Base-by-base conservation (phyloP, 495 filamentous ascomycete species). In the Collariella sp. region DNA sequence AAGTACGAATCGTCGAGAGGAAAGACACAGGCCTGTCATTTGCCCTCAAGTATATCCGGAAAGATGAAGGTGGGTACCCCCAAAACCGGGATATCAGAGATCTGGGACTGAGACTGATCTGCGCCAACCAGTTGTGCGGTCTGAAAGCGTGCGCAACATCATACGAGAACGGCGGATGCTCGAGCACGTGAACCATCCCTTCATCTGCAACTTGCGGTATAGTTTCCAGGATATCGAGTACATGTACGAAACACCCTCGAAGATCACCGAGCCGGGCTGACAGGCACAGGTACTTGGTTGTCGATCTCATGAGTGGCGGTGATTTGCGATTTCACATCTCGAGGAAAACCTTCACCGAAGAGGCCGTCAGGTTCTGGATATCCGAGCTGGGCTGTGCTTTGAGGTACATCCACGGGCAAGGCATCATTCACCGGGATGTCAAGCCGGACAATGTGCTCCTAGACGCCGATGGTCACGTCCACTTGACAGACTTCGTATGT, bases 141-240 rank as follows among this genome's bases (percentile, higher is more conserved):
- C 89, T 58, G 93, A 97, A 70, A 97, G 91, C 63, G 93, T 98
- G 56, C 83, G 90, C 52, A 98, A 98, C 66, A 97, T 98, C 56
- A 95, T 98, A 61, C 84, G 94, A 58, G 93, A 98, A 75, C 82
- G 93, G 54, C 79, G 89, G 64, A 98, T 98, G 93, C 83, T 98
- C 65, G 89, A 97, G 69, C 89, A 96, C 68, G 78, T 98, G 62
- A 96, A 95, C 66, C 93, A 98, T 66, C 87, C 91, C 29, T 97
- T 98, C 72, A 85, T 98, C 54, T 98, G 93, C 77, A 98, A 98
- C 69, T 78, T 98, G 75, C 85, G 93, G 49, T 98, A 97, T 72
- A 96, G 90, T 75, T 98, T 98, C 67, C 93, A 98, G 72, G 93
- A 98, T 70, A 88, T 96, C 61, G 93, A 98, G 67, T 98, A 98